phyloP scores from a whole-genome alignment of 345 rosid species.

The Turnera subulata region DNA sequence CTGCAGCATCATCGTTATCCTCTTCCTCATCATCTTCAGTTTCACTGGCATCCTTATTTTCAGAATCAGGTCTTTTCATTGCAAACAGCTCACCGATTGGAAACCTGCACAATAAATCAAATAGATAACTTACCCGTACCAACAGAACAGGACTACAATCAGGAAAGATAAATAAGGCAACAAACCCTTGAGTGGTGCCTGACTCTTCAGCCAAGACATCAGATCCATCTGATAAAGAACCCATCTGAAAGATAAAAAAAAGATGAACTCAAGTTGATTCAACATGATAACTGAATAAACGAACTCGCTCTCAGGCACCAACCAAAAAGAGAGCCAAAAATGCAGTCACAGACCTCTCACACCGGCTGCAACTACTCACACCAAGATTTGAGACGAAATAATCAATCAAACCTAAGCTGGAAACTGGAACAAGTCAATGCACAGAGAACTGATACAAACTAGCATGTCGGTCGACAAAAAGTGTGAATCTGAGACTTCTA shows the following conservation, averaged over 20 bases:
- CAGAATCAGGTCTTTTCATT: conserved; percentile 35
- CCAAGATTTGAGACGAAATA: background rate
- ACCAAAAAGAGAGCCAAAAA: background rate
- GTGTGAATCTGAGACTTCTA: too few species aligned
- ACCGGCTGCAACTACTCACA: background rate
- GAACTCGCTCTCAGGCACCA: background rate
- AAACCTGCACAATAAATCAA: conserved; percentile 33
- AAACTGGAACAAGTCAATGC: too few species aligned
- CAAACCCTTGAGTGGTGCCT: conserved; percentile 32
- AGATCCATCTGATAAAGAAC: conserved; percentile 25
- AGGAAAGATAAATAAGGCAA: conserved; percentile 9
- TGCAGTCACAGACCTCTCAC: too few species aligned
- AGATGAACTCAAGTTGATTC: conserved; percentile 9
- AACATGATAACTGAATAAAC: background rate
- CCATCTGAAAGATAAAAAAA: conserved; percentile 26
- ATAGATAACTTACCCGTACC: conserved; percentile 1
- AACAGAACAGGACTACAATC: conserved; percentile 1
- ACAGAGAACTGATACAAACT: too few species aligned
- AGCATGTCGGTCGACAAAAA: too few species aligned
- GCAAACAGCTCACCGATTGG: conserved; percentile 34
- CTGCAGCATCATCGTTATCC: conserved; percentile 28
- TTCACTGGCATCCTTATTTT: conserved; percentile 45
- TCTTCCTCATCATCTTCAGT: conserved; percentile 49
- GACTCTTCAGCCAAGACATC: conserved; percentile 22
- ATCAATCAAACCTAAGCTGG: background rate